Percentiles rank a stretch among this genome's conserved stretches.
Conservation (phyloP, 176 grass and related monocot species). For the Triticum monococcum region DNA sequence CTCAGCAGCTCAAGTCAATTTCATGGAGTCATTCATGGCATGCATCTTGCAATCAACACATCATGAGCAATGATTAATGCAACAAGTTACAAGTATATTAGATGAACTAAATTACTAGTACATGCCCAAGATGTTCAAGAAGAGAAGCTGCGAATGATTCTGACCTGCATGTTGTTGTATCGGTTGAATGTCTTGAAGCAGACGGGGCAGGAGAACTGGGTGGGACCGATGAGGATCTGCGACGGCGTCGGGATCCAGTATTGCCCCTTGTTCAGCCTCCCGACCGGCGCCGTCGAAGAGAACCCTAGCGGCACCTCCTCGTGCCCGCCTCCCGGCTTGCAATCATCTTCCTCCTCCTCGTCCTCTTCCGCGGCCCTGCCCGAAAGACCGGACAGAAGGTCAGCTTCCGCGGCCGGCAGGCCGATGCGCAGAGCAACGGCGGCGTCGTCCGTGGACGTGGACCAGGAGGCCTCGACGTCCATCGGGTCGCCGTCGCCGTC, state of each 20-base stretch:
- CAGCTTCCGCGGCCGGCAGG: conserved; percentile 55
- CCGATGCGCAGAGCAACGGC: conserved; percentile 82
- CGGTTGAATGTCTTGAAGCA: conserved; percentile 97
- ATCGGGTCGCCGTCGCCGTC: conserved; percentile 44
- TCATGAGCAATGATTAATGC: conserved; percentile 25
- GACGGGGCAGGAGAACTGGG: conserved; percentile 99
- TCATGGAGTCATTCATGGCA: conserved; percentile 27
- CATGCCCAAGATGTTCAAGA: neutral
- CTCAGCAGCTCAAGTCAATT: conserved; percentile 41
- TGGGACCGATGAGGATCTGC: conserved; percentile 95
- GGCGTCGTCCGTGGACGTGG: conserved; percentile 43
- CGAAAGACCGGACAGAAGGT: conserved; percentile 61
- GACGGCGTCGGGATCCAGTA: conserved; percentile 98
- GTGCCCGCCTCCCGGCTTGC: conserved; percentile 37
- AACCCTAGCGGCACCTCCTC: conserved; percentile 69
- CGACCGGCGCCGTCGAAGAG: conserved; percentile 73
- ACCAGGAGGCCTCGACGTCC: conserved; percentile 53
- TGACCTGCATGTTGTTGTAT: conserved; percentile 99
- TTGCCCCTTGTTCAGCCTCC: conserved; percentile 96
- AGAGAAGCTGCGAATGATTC: neutral
- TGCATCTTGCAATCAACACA: conserved; percentile 25
- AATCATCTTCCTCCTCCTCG: conserved; percentile 58
- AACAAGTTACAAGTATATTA: neutral
- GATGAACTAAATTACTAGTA: neutral
- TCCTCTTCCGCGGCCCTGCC: conserved; percentile 26